Percentiles rank a stretch among this genome's conserved stretches.
These are phyloP conservation scores for Raphanus raphanistrum DNA, from an alignment of 345 rosid genomes.

Conservation along the genomic window DNA sequence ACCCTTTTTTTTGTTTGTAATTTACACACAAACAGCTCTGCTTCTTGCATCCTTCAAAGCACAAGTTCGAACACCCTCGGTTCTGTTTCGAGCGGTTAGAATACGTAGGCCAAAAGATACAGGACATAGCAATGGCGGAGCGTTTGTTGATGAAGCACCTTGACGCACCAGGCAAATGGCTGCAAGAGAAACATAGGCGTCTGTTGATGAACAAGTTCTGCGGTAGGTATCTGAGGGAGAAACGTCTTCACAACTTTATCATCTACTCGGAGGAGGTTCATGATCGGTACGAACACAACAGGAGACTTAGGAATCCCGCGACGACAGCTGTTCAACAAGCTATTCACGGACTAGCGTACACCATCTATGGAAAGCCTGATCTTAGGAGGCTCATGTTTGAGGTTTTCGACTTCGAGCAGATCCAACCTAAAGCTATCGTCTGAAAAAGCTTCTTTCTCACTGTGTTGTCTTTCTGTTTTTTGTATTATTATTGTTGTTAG, in stretches of 20 bases:
- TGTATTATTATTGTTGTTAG: not conserved
- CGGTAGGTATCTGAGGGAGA: constrained; percentile 77
- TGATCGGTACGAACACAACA: constrained; percentile 72
- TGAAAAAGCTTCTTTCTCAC: not conserved
- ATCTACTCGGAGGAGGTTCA: constrained; percentile 71
- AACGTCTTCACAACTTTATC: constrained; percentile 63
- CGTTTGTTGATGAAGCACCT: constrained; percentile 87
- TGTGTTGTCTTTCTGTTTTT: not conserved
- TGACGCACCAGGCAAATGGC: constrained; percentile 92
- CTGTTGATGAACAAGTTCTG: constrained; percentile 92
- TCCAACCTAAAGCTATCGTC: constrained; percentile 69
- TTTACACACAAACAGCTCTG: constrained; percentile 58
- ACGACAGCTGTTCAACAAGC: constrained; percentile 91
- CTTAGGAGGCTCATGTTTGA: constrained; percentile 92
- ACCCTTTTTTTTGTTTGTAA: not conserved
- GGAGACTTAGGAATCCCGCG: constrained; percentile 77
- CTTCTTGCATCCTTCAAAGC: constrained; percentile 95
- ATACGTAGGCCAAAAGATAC: constrained; percentile 92
- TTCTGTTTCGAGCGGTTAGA: constrained; percentile 86
- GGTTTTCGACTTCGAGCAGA: constrained; percentile 93
- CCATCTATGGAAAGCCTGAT: constrained; percentile 82
- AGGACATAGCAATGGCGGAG: constrained; percentile 95
- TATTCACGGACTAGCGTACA: constrained; percentile 82
- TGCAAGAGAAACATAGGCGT: constrained; percentile 85
- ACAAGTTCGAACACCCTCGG: constrained; percentile 92